Evolutionary conservation across 768 basidiomycete species (phyloP), one percentile per base, ranked within the genome.

Genomic region (Tylopilus rubrobrunneus): DNA sequence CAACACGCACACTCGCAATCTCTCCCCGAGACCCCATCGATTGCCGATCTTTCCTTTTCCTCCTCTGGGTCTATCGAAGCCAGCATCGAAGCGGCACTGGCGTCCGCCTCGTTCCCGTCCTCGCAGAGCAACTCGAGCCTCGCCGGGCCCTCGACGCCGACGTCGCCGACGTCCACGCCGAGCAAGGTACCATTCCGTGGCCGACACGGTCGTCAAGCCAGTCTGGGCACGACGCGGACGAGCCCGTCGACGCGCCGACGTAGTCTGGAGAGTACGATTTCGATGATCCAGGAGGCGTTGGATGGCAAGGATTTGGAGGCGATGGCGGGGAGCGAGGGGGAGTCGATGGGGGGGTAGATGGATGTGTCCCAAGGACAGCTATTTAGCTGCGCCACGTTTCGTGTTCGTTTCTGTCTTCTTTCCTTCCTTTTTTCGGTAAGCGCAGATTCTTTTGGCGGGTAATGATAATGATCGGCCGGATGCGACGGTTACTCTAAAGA

Each of bases 211-310:
- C 58, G 70, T 0, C 68, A 70, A 33, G 68, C 68, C 48, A 94
- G 91, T 65, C 71, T 98, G 57, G 96, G 96, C 4, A 98, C 96
- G 59, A 98, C 95, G 31, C 53, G 64, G 84, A 96, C 95, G 48
- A 90, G 87, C 64, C 96, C 97, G 14, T 94, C 91, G 69, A 98
- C 87, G 47, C 76, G 97, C 59, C 77, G 96, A 71, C 76, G 96
- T 69, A 92, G 89, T 67, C 70, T 98, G 69, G 96, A 98, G 77
- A 94, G 89, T 68, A 98, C 97, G 49, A 93, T 95, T 78, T 87
- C 87, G 57, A 81, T 98, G 67, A 96, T 98, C 65, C 87, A 94
- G 71, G 92, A 92, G 61, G 96, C 89, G 7, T 84, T 87, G 71
- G 94, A 96, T 48, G 90, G 89, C 31, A 85, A 79, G 62, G 78